A percentile compares a stretch with the other conserved stretches of the same genome.
These are phyloP conservation scores for Chaetothyriales sp. DNA, from an alignment of 2,329 filamentous ascomycete species.

Conservation along the genomic window DNA sequence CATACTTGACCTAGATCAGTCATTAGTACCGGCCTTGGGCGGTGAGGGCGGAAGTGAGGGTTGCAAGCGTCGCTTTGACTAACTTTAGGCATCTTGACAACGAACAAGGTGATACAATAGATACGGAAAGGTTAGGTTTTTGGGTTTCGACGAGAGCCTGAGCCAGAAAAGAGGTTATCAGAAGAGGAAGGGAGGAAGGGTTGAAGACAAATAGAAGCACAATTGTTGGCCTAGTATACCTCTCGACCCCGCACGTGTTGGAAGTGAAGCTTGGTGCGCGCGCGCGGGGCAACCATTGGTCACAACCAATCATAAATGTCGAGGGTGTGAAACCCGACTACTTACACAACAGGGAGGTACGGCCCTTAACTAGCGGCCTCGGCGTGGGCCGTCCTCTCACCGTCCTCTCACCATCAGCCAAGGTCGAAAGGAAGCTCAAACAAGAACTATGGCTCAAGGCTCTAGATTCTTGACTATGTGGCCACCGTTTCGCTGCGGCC, in stretches of 20 bases:
- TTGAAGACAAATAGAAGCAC: background rate
- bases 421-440: too few species aligned
- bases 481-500: too few species aligned
- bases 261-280: background rate
- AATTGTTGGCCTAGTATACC: background rate
- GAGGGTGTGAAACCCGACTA: too few species aligned
- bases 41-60: background rate
- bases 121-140: background rate
- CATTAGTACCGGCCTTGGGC: background rate
- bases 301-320: background rate
- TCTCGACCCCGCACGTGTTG: background rate
- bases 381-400: too few species aligned
- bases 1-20: conserved; percentile 45
- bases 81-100: background rate
- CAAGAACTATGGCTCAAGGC: too few species aligned
- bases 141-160: background rate
- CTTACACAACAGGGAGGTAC: too few species aligned
- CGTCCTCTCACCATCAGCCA: too few species aligned
- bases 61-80: background rate
- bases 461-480: too few species aligned
- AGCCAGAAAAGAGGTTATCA: background rate
- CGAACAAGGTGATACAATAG: background rate
- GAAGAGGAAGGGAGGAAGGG: background rate
- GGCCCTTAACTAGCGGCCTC: too few species aligned
- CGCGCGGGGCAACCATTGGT: background rate